Base-by-base conservation (phyloP, 768 basidiomycete species). In the Rhodosporidiobolus odoratus region DNA sequence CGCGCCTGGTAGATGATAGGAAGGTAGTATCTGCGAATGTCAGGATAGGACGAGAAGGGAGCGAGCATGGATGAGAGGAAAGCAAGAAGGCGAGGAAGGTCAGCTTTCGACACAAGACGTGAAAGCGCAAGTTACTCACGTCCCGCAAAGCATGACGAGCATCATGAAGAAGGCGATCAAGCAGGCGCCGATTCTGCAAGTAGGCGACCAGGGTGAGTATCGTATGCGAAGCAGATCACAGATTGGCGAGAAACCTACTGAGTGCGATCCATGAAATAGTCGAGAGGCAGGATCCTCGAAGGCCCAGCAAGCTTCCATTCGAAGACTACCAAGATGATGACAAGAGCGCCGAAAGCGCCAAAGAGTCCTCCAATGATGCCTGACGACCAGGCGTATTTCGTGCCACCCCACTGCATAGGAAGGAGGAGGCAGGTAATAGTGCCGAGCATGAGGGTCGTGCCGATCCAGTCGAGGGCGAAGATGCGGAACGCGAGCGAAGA, bases 391-490 rank as follows among this genome's bases (percentile, higher is more conserved):
- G 66, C 66, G 72, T 82, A 82, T 13, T 77, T 76, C 68, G 80
- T 80, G 8, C 84, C 84, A 21, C 83, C 84, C 83, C 83, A 84
- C 71, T 83, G 81, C 1, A 85, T 74, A 13, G 83, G 80, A 7
- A 85, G 78, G 34, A 83, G 78, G 25, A 84, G 77, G 69, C 80
- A 81, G 23, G 81, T 80, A 66, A 83, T 75, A 58, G 79, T 69
- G n/a, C 71, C 77, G 57, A 83, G 73, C 66, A 82, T 79, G 40
- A 84, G 77, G 23, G 76, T 75, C 0, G 81, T 78, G 32, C 83
- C 83, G 63, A 82, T 40, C 75, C 78, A 81, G 72, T 84, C 84
- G 62, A 84, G 76, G 4, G 59, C 58, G 54, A 63, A 66, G 3
- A 52, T 1, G 56, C 66, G 67, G 72, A 62, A 73, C 8, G n/a